Conservation (phyloP, 148 eudicot species). For the Tetragonia tetragonoides region DNA sequence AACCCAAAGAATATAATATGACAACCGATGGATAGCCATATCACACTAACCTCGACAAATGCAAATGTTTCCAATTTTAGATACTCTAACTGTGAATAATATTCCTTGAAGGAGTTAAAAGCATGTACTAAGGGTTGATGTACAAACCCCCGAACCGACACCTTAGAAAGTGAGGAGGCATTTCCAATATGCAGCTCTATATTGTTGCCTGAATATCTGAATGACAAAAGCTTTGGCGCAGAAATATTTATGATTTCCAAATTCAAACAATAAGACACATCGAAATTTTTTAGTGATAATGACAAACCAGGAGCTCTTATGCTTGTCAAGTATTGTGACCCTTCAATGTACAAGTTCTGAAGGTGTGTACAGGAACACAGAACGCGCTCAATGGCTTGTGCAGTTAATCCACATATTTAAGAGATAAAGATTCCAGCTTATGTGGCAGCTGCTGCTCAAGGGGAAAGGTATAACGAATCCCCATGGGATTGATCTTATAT, state of each 20-base stretch:
- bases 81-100: conserved; percentile 14
- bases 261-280: neutral
- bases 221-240: conserved; percentile 7
- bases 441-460: too few relatives aligned
- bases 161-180: conserved; percentile 2
- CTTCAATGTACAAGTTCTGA: conserved; percentile 2
- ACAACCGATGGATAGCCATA: too few relatives aligned
- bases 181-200: conserved; percentile 3
- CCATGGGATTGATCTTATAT: too few relatives aligned
- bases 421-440: conserved; percentile 10
- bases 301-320: conserved; percentile 8
- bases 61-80: neutral
- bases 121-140: neutral
- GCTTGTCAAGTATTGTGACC: neutral
- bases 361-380: neutral
- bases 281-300: conserved; percentile 5
- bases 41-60: neutral
- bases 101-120: neutral
- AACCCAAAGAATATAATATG: neutral
- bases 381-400: conserved; percentile 4
- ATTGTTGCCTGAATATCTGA: neutral
- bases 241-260: conserved; percentile 3
- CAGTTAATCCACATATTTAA: neutral
- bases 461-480: neutral
- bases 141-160: neutral